Evolutionary conservation across 2,329 filamentous ascomycete species (phyloP), one percentile per base, ranked within the genome.

Genomic region (Teratosphaeria nubilosa): DNA sequence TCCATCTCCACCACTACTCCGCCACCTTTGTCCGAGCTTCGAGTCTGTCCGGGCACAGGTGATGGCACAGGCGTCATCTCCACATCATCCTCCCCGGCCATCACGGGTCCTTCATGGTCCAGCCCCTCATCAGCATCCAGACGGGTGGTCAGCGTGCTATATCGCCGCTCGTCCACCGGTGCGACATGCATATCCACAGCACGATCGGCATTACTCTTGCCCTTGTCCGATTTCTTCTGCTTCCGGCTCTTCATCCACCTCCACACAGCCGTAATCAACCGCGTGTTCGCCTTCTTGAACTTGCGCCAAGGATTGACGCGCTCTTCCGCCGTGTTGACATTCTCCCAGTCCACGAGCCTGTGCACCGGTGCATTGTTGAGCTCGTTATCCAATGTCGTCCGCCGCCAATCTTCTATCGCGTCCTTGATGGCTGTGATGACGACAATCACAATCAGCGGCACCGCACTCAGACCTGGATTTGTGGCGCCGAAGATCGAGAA

Each of bases 321-420:
- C 67, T 96, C 92, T 65, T 91, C 88, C 45, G 87, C 84, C 14
- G 91, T 90, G 66, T 99, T 99, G 66, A 96, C 91, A 66, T 99
- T 99, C 65, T 87, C 82, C 86, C 89, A 97, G 62, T 91, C 86
- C 13, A 90, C 79, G 22, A 99, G 78, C 59, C 92, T 85, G 74
- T 99, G 92, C 10, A 97, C 90, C 0, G 91, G 89, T 2, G 94
- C 94, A 70, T 99, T 97, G 75, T 99, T 99, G 62, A 99, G 80
- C 68, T 96, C 88, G 63, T 86, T 95, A 71, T 99, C 94, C 51
- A 96, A 84, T 50, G 91, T 79, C 0, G 92, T 97, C 74, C 94
- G 82, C 66, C 94, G 83, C 78, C 90, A 97, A 75, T 99, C 94
- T 75, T 99, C 94, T 63, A 97, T 86, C 20, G 86, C 94, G 72